phyloP scores from a whole-genome alignment of 2,329 filamentous ascomycete genomes.

The Knufia fluminis region DNA sequence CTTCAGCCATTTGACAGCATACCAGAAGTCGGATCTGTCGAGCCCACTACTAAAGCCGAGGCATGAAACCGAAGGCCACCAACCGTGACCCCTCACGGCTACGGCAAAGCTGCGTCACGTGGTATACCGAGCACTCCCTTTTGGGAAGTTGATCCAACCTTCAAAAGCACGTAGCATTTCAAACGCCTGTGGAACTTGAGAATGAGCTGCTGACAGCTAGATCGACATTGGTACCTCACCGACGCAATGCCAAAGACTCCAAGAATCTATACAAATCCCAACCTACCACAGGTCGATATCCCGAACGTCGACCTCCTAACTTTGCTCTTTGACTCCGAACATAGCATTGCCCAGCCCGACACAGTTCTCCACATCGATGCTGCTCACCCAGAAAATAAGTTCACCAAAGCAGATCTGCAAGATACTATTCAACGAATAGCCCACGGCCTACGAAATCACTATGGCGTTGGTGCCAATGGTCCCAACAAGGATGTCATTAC shows the following conservation, averaged over 20 bases:
- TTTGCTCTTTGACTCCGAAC: constrained; percentile 18
- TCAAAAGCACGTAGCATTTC: neutral
- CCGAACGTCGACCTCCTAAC: constrained; percentile 20
- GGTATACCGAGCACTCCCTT: neutral
- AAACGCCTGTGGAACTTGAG: neutral
- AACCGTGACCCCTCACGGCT: neutral
- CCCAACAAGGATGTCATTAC: constrained; percentile 47
- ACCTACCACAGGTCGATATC: constrained; percentile 14
- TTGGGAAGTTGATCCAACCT: neutral
- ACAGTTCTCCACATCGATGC: constrained; percentile 51
- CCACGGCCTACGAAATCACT: constrained; percentile 46
- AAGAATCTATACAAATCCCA: constrained; percentile 16
- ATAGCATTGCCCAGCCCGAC: constrained; percentile 24
- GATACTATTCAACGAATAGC: constrained; percentile 45
- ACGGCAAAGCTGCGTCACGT: neutral
- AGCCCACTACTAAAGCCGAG: too few species aligned
- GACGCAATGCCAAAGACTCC: constrained; percentile 2
- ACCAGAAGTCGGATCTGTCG: too few species aligned
- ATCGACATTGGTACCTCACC: neutral
- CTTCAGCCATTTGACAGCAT: too few species aligned
- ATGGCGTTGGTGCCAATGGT: constrained; percentile 43
- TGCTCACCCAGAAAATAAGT: constrained; percentile 41
- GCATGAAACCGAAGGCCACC: neutral
- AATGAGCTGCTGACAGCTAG: neutral
- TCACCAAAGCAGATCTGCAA: constrained; percentile 46